phyloP scores from a whole-genome alignment of 2,329 filamentous ascomycete species.

The Aspergillus pseudoviridinutans region DNA sequence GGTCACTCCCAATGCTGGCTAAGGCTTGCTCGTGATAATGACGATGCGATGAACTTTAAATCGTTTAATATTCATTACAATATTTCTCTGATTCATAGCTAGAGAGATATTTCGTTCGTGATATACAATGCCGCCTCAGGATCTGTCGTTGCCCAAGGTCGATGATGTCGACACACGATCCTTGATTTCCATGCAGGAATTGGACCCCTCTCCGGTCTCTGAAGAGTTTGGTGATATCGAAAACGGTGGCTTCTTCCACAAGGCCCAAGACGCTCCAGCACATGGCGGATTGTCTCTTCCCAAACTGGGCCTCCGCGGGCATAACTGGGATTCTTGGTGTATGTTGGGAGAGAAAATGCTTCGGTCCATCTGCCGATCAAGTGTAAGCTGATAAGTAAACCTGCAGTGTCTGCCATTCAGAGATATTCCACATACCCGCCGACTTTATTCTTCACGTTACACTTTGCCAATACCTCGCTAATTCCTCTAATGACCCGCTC shows the following conservation, averaged over 20 bases:
- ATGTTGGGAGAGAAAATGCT: conserved; percentile 27
- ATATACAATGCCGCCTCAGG: conserved; percentile 14
- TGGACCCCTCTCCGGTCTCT: conserved; percentile 80
- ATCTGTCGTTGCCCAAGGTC: conserved; percentile 14
- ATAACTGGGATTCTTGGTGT: conserved; percentile 73
- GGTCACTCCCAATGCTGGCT: not conserved
- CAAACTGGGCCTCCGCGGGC: conserved; percentile 59
- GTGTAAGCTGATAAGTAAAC: not conserved
- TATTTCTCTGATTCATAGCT: not conserved
- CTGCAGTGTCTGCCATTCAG: conserved; percentile 68
- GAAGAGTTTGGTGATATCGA: conserved; percentile 46
- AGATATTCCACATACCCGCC: conserved; percentile 87
- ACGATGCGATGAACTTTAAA: not conserved
- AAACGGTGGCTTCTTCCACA: conserved; percentile 46
- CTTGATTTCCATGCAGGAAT: conserved; percentile 64
- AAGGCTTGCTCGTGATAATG: not conserved
- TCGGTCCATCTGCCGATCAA: too few species aligned
- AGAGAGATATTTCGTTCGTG: not conserved
- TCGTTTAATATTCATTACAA: not conserved
- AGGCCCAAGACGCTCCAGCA: conserved; percentile 14
- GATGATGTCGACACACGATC: conserved; percentile 41
- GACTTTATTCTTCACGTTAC: conserved; percentile 69
- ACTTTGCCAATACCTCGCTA: conserved; percentile 76
- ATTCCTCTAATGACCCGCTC: conserved; percentile 72
- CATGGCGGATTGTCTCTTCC: conserved; percentile 17